phyloP scores from a whole-genome alignment of 768 basidiomycete genomes.

The Leccinum pellstonianum region DNA sequence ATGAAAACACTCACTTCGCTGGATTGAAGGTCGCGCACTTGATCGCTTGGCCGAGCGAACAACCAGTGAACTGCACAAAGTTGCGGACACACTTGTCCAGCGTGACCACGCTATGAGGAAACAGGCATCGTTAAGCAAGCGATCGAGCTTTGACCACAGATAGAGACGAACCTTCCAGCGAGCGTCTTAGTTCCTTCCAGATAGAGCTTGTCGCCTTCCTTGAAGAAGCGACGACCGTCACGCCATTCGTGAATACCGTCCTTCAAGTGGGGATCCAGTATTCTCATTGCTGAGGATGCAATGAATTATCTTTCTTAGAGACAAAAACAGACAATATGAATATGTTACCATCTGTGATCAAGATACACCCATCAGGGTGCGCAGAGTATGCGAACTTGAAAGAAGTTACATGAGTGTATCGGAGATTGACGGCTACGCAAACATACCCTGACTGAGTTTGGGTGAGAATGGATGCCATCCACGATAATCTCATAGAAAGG shows the following conservation, averaged over 20 bases:
- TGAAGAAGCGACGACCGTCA: constrained; percentile 75
- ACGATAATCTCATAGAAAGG: constrained; percentile 91
- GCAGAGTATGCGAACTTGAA: constrained; percentile 77
- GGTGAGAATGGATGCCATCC: constrained; percentile 89
- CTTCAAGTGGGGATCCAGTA: constrained; percentile 78
- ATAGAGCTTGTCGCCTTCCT: constrained; percentile 77
- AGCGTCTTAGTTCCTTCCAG: constrained; percentile 85
- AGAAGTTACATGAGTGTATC: not conserved
- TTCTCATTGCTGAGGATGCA: constrained; percentile 63
- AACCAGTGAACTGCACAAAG: constrained; percentile 79
- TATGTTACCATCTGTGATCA: constrained; percentile 81
- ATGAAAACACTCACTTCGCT: constrained; percentile 53
- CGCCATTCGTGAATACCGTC: constrained; percentile 91
- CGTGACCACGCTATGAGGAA: constrained; percentile 61
- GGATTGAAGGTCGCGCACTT: constrained; percentile 85
- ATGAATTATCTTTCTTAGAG: not conserved
- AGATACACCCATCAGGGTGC: constrained; percentile 80
- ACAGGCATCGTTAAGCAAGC: not conserved
- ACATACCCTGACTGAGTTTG: constrained; percentile 81
- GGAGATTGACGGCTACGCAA: not conserved
- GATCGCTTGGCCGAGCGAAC: constrained; percentile 80
- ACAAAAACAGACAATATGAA: constrained; percentile 17
- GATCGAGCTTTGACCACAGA: not conserved
- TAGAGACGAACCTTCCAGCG: constrained; percentile 68
- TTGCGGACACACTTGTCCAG: constrained; percentile 85